phyloP scores from a whole-genome alignment of 1,139 yeast genomes.

The Kurtzmaniella natalensis region DNA sequence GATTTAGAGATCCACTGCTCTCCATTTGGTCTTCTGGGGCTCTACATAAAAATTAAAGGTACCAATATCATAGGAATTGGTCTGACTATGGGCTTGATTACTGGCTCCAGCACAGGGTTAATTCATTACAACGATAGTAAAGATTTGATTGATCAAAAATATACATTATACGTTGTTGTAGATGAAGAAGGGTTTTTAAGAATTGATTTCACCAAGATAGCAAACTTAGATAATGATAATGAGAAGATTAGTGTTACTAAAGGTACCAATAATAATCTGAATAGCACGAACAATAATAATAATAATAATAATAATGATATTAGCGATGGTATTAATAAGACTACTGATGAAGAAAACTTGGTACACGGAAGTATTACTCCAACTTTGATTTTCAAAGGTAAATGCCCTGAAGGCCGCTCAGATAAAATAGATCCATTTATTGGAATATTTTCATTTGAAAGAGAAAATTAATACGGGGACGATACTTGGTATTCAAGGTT shows the following conservation, averaged over 20 bases:
- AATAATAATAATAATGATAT: slow-evolving; percentile 4
- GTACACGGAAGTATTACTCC: slow-evolving; percentile 36
- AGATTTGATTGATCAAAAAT: slow-evolving; percentile 46
- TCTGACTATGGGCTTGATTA: slow-evolving; percentile 53
- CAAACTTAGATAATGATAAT: slow-evolving; percentile 15
- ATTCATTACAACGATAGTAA: slow-evolving; percentile 49
- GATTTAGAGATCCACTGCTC: slow-evolving; percentile 55
- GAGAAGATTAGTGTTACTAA: not conserved
- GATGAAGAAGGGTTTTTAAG: slow-evolving; percentile 47
- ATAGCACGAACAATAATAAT: not conserved
- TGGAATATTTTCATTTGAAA: slow-evolving; percentile 52
- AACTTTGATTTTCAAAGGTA: slow-evolving; percentile 46
- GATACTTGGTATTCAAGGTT: no score
- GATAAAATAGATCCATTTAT: slow-evolving; percentile 52
- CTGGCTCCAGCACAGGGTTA: slow-evolving; percentile 49
- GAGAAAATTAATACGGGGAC: slow-evolving; percentile 24
- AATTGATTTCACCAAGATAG: slow-evolving; percentile 51
- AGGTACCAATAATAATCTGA: not conserved
- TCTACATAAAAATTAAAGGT: slow-evolving; percentile 49
- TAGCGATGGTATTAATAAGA: slow-evolving; percentile 1
- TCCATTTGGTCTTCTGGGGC: slow-evolving; percentile 55
- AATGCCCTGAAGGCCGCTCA: slow-evolving; percentile 52
- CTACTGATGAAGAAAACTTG: slow-evolving; percentile 10
- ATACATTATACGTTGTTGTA: slow-evolving; percentile 48
- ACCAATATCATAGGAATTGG: slow-evolving; percentile 55